These are phyloP conservation scores for Pseudomassariella vexata DNA, from an alignment of 2,329 filamentous ascomycete species.

Conservation along the genomic window DNA sequence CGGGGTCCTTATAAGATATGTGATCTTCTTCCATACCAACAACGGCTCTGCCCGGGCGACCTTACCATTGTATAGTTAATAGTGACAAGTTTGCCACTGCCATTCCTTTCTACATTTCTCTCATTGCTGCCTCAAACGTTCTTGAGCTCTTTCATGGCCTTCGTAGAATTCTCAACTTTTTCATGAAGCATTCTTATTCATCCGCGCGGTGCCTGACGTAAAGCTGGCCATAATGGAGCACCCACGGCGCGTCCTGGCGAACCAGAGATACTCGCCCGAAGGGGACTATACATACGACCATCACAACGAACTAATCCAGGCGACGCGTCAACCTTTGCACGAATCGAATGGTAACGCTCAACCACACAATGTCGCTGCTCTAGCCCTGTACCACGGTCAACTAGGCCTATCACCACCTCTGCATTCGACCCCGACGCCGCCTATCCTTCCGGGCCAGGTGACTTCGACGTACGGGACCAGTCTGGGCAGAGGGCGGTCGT, in stretches of 20 bases:
- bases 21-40: constrained; percentile 25
- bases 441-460: constrained; percentile 45
- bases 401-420: constrained; percentile 37
- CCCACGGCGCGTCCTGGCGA: constrained; percentile 41
- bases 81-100: constrained; percentile 25
- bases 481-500: constrained; percentile 24
- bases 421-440: constrained; percentile 32
- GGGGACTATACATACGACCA: constrained; percentile 40
- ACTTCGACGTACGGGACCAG: constrained; percentile 39
- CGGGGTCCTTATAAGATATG: constrained; percentile 25
- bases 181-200: constrained; percentile 25
- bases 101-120: constrained; percentile 31
- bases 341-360: constrained; percentile 50
- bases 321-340: constrained; percentile 38
- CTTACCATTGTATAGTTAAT: constrained; percentile 17
- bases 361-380: constrained; percentile 26
- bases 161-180: constrained; percentile 25
- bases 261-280: constrained; percentile 43
- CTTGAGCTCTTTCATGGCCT: constrained; percentile 23
- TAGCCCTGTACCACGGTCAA: constrained; percentile 37
- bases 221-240: constrained; percentile 29
- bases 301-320: constrained; percentile 33
- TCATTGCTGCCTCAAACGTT: constrained; percentile 26
- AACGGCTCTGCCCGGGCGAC: constrained; percentile 15
- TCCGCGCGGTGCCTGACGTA: constrained; percentile 12